Percentiles rank a stretch among this genome's conserved stretches.
Conservation (phyloP, 2,329 filamentous ascomycete species). For the Aspergillus novofumigatus region DNA sequence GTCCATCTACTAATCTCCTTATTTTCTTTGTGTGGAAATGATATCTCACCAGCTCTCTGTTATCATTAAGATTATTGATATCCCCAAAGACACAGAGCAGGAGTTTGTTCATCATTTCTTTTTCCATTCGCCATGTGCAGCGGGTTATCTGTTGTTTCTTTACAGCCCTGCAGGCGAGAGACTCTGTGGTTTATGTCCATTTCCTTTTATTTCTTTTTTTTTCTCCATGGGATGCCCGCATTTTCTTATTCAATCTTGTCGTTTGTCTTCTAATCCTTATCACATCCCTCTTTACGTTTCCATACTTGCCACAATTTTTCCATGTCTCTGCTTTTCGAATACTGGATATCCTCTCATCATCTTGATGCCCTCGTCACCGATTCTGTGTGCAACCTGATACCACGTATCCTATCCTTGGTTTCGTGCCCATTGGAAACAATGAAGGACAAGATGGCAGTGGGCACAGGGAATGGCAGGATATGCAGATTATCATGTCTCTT, state of each 20-base stretch:
- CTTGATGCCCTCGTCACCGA: constrained; percentile 24
- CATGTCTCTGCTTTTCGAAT: constrained; percentile 25
- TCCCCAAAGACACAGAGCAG: constrained; percentile 22
- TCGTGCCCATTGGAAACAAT: constrained; percentile 23
- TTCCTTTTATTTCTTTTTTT: constrained; percentile 3
- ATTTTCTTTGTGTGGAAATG: constrained; percentile 23
- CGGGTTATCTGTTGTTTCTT: constrained; percentile 9
- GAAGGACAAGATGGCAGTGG: constrained; percentile 21
- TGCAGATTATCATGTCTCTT: constrained; percentile 31
- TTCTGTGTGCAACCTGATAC: constrained; percentile 32
- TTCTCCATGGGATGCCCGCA: constrained; percentile 8
- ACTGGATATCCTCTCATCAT: constrained; percentile 39
- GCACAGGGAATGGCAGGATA: constrained; percentile 27
- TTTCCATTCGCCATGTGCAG: constrained; percentile 17
- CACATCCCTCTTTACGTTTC: constrained; percentile 16
- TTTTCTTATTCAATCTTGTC: constrained; percentile 6
- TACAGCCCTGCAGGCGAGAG: not conserved
- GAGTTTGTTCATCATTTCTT: constrained; percentile 15
- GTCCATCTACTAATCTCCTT: constrained; percentile 23
- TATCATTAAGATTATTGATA: constrained; percentile 22
- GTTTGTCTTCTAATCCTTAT: constrained; percentile 6
- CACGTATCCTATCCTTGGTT: constrained; percentile 24
- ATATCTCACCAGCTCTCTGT: constrained; percentile 26
- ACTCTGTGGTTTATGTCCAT: constrained; percentile 6
- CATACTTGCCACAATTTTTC: constrained; percentile 17